These are phyloP conservation scores for Kwoniella botswanensis DNA, from an alignment of 768 basidiomycete genomes.

Conservation along the genomic window DNA sequence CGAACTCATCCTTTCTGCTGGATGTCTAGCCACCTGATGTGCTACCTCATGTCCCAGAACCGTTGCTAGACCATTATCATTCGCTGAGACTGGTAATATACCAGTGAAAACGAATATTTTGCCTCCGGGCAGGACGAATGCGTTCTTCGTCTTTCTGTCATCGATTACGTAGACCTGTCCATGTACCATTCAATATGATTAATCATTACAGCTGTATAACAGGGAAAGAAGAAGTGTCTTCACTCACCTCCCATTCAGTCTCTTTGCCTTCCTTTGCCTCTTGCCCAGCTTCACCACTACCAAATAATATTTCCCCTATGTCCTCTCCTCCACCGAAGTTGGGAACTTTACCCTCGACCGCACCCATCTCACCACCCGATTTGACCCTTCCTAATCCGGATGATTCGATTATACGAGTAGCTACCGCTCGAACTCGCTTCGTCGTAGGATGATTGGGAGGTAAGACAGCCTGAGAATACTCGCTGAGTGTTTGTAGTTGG, in stretches of 20 bases:
- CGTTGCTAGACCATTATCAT: constrained; percentile 81
- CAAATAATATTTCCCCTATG: constrained; percentile 43
- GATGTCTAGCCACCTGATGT: constrained; percentile 62
- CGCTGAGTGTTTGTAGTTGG: constrained; percentile 61
- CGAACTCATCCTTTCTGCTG: constrained; percentile 59
- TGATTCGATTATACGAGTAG: constrained; percentile 70
- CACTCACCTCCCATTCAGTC: constrained; percentile 57
- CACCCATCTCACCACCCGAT: constrained; percentile 43
- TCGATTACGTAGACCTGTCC: constrained; percentile 76
- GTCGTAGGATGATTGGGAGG: constrained; percentile 72
- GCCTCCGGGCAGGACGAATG: constrained; percentile 73
- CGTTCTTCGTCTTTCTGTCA: constrained; percentile 73
- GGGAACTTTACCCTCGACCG: constrained; percentile 48
- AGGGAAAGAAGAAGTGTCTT: no score
- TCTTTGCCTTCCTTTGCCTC: constrained; percentile 43
- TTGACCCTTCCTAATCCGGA: constrained; percentile 73
- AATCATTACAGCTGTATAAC: no score
- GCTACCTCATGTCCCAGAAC: constrained; percentile 87
- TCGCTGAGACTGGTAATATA: constrained; percentile 74
- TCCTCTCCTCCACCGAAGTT: constrained; percentile 38
- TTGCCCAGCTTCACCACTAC: constrained; percentile 32
- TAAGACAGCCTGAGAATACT: constrained; percentile 67
- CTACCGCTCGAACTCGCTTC: constrained; percentile 72
- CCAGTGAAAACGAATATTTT: constrained; percentile 88
- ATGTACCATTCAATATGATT: no score